phyloP scores from a whole-genome alignment of 2,329 filamentous ascomycete species.

The Penicillium sp. region DNA sequence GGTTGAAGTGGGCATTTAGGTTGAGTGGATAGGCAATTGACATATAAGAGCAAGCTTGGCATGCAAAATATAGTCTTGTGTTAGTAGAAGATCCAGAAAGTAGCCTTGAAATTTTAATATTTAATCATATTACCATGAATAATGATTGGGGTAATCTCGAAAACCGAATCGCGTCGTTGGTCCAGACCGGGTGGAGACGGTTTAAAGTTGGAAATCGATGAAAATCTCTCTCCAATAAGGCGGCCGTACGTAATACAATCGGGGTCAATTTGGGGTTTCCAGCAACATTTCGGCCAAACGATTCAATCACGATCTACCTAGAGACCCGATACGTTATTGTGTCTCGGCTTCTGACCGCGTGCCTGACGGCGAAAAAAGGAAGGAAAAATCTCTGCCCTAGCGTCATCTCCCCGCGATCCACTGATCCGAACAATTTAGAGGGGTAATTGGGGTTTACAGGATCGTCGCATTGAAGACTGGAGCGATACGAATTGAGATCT shows the following conservation, averaged over 20 bases:
- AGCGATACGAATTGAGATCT: neutral
- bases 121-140: too few relatives aligned
- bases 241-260: conserved; percentile 18
- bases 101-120: too few relatives aligned
- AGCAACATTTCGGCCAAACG: conserved; percentile 13
- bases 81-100: too few relatives aligned
- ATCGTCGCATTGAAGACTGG: neutral
- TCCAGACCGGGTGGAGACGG: conserved; percentile 2
- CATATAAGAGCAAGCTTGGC: too few relatives aligned
- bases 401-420: conserved; percentile 17
- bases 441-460: conserved; percentile 1
- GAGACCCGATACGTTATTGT: neutral
- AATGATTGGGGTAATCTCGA: neutral
- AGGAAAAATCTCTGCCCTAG: conserved; percentile 9
- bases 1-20: too few relatives aligned
- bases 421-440: conserved; percentile 5
- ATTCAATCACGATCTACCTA: conserved; percentile 13
- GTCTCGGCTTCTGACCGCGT: neutral
- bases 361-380: neutral
- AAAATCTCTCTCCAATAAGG: conserved; percentile 14
- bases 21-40: too few relatives aligned
- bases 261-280: conserved; percentile 16
- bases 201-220: conserved; percentile 16
- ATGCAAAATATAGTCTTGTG: too few relatives aligned
- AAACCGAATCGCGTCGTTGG: neutral